Evolutionary conservation across 2,329 filamentous ascomycete genomes (phyloP), one percentile per base, ranked within the genome.

Genomic region (Ceratocystis albifundus): DNA sequence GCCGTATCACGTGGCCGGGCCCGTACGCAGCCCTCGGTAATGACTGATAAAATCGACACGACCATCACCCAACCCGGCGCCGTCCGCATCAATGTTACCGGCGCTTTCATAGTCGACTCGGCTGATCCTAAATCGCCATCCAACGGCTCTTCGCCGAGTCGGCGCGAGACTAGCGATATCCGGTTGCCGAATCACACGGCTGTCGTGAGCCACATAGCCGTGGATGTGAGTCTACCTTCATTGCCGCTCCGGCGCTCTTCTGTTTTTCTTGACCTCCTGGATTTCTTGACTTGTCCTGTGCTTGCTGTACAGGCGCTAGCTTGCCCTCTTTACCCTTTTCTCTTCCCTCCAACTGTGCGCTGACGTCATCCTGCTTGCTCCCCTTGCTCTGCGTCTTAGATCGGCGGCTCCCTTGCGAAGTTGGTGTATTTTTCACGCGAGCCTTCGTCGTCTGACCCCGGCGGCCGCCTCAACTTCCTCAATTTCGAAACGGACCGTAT

Each of bases 351-450:
- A 53, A 62, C 66, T 71, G 55, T 70, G 59, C 66, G 50, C 10
- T 61, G 62, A 64, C 64, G 64, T 65, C 25, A 61, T 66, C 48
- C 66, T 69, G 53, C 53, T 25, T 50, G 53, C 53, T 50, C 22
- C 48, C 17, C 48, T n/a, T 57, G 25, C 50, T 4, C 28, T 62
- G 41, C 62, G 55, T 7, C 20, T 30, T 64, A 96, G 89, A 97
- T 99, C 75, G 94, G 94, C 70, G 94, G 94, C 70, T 96, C 92
- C 17, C 81, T 99, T 44, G 92, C 91, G 70, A 99, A 99, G 78
- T 84, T 99, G 59, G 94, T 99, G 68, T 99, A 96, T 79, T 97
- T 97, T 70, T 94, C 92, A 20, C 88, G 90, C 70, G 94, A 97
- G 76, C 83, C 88, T 53, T 83, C 88, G 73, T 88, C 88, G 12